Conservation (phyloP, 176 grass and related monocot genomes). For the Juncus effusus region DNA sequence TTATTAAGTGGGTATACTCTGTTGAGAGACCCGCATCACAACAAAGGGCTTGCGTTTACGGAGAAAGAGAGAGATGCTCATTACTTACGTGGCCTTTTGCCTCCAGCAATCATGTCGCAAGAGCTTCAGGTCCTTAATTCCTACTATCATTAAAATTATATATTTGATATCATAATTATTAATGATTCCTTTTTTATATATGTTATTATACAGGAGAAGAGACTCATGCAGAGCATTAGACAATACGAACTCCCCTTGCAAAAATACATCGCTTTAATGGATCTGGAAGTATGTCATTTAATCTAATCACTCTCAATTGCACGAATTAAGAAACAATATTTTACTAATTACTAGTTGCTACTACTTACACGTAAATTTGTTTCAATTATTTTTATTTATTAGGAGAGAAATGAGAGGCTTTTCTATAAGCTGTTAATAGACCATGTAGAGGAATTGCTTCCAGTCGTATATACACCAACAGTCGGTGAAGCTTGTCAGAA, state of each 20-base stretch:
- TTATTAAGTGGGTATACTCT: constrained; percentile 58
- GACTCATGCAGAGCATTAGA: constrained; percentile 69
- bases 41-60: constrained; percentile 81
- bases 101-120: constrained; percentile 53
- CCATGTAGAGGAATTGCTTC: constrained; percentile 86
- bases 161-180: neutral
- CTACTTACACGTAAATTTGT: neutral
- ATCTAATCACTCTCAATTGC: neutral
- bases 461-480: constrained; percentile 91
- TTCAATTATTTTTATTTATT: constrained; percentile 11
- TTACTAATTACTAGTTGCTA: neutral
- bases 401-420: constrained; percentile 85
- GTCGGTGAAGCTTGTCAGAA: constrained; percentile 98
- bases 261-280: constrained; percentile 74
- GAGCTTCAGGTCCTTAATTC: constrained; percentile 46
- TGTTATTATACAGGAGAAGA: constrained; percentile 60
- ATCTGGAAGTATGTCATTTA: constrained; percentile 50
- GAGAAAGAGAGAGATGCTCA: constrained; percentile 95
- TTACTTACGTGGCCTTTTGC: constrained; percentile 85
- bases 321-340: neutral
- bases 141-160: neutral
- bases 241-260: constrained; percentile 65
- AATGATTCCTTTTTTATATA: constrained; percentile 6
- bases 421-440: constrained; percentile 89
- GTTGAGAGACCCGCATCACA: constrained; percentile 67